Evolutionary conservation across 192 early-diverging fungal genomes (phyloP), one percentile per base, ranked within the genome.

Genomic region (Backusella parvicylindrica): DNA sequence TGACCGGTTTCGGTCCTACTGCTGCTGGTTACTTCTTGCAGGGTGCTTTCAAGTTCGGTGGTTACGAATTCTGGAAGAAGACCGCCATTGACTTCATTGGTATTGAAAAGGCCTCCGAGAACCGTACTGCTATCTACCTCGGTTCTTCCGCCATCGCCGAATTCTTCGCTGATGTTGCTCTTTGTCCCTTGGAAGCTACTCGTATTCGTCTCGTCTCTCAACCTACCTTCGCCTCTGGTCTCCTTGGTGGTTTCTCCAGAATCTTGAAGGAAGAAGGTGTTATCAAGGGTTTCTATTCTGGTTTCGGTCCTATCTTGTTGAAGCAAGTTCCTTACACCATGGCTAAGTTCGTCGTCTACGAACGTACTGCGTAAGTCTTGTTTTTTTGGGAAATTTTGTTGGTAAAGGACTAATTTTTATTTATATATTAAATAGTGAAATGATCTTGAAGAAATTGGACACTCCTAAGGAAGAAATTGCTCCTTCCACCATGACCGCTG

Each of bases 321-420:
- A 92, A 89, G 83, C 92, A 93, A 79, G 84, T 93, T 67, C 92
- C 92, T 13, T 93, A 93, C 81, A 93, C 92, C 32, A 90, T 93
- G 87, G 86, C 92, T 80, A 93, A 93, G 84, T 93, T 93, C 75
- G 88, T 85, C 60, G 90, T 91, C 70, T 88, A 87, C 70, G 92
- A 88, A 68, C 75, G 65, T 23, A 81, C 85, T 47, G 73, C 81
- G 86, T 83, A 77, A 77, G 82, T 83, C 47, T 21, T 21, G 49
- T 64, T 71, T 41, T 64, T 18, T 47, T 47, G 11, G 40, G 13
- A 16, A 13, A 26, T 38, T 68, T 38, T 68, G 32, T 68, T 35
- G 37, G 35, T 36, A 26, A 21, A n/a, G n/a, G 15, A 23, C 67
- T 35, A 68, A 23, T 28, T 68, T 72, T 28, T 53, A 47, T 53